Base-by-base conservation (phyloP, 116 monocot genomes). In the Posidonia oceanica region DNA sequence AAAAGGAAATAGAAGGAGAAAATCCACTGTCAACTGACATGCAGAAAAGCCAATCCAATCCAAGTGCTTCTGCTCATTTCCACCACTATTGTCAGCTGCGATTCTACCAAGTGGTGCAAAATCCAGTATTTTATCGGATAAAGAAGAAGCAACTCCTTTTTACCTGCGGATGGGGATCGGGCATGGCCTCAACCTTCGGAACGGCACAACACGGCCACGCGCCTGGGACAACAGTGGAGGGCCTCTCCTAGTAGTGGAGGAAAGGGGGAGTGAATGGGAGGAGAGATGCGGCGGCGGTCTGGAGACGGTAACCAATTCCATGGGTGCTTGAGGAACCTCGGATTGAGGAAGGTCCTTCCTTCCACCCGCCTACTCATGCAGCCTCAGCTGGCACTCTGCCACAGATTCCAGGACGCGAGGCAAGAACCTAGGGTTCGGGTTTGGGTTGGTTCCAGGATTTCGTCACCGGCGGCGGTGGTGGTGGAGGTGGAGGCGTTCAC, bases 321-420 rank as follows among this genome's bases (percentile, higher is more conserved):
- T 89, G 83, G 86, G 37, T 52, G 83, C 75, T 85, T 83, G 37
- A 85, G 67, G 76, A 78, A 80, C 72, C 82, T 63, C 66, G 79
- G 66, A 75, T 67, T 75, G 61, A 77, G 39, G 77, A 52, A 66
- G 59, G 53, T 38, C 21, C 48, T 65, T 64, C 56, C 51, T 48
- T 63, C 64, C 42, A 36, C 58, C 55, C 36, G 68, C 75, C 81
- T 22, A 79, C 76, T 83, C 89, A 89, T 89, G 81, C 86, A 83
- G 86, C 74, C 76, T 64, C 76, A 8, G 39, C 61, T 61, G 23
- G 36, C 36, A 58, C 10, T 22, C 36, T 61, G 22, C 23, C 11
- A 29, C 11, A 3, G 29, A 58, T 58, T 20, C 58, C 21, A 58
- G 18, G 58, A 58, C 17, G 17, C 21, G 58, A 20, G 21, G 21